These are phyloP conservation scores for Cerrena zonata DNA, from an alignment of 1,284 basidiomycete genomes.

Conservation along the genomic window DNA sequence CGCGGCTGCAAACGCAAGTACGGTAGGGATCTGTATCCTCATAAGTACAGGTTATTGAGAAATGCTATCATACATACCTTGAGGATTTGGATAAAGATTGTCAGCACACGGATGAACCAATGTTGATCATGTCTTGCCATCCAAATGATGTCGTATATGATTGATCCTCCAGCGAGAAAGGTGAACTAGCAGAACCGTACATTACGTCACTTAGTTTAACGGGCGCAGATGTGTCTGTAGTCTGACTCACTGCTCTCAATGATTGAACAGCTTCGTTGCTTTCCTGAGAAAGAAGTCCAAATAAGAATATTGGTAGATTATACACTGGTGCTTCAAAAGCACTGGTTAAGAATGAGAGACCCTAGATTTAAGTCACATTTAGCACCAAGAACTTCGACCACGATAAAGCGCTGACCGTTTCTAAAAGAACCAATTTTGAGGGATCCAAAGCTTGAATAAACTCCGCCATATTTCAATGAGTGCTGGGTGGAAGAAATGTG, in stretches of 20 bases:
- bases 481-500: not conserved
- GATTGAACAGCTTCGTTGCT: conserved; percentile 57
- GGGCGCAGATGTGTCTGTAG: not conserved
- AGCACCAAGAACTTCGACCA: conserved; percentile 3
- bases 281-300: conserved; percentile 68
- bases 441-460: conserved; percentile 67
- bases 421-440: conserved; percentile 57
- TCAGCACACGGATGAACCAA: conserved; percentile 51
- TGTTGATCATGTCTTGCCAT: conserved; percentile 50
- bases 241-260: conserved; percentile 48
- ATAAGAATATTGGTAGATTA: conserved; percentile 70
- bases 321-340: conserved; percentile 59
- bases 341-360: conserved; percentile 55
- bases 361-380: conserved; percentile 22
- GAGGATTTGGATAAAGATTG: conserved; percentile 54
- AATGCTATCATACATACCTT: conserved; percentile 44
- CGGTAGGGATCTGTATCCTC: conserved; percentile 44
- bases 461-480: conserved; percentile 45
- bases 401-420: conserved; percentile 40
- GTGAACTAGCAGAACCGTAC: conserved; percentile 51
- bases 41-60: not conserved
- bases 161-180: conserved; percentile 52
- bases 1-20: conserved; percentile 47
- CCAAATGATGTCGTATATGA: conserved; percentile 69
- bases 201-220: not conserved